Evolutionary conservation across 2,329 filamentous ascomycete genomes (phyloP).

Genomic region (Onygenales sp.): DNA sequence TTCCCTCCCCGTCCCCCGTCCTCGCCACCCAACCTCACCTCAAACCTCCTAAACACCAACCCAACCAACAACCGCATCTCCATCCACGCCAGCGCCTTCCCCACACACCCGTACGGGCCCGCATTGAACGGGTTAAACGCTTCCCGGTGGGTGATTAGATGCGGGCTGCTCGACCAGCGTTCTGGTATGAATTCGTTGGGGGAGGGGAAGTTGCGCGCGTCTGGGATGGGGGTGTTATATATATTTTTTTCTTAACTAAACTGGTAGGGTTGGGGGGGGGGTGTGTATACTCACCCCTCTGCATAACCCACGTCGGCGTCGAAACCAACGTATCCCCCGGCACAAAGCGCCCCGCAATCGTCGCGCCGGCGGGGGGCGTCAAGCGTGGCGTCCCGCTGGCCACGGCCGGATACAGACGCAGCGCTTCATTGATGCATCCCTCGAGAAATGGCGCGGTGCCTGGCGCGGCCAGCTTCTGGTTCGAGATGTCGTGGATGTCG

Average conservation of each 20-base stretch:
- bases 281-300: conserved; percentile 8
- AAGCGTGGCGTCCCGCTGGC: conserved; percentile 21
- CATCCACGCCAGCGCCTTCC: conserved; percentile 23
- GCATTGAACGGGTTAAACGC: conserved; percentile 20
- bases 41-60: conserved; percentile 27
- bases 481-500: conserved; percentile 4
- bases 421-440: conserved; percentile 17
- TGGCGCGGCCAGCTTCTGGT: conserved; percentile 3
- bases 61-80: conserved; percentile 22
- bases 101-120: conserved; percentile 22
- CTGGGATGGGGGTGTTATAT: neutral
- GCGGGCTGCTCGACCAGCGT: conserved; percentile 18
- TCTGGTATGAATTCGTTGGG: conserved; percentile 22
- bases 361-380: conserved; percentile 24
- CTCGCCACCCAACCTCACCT: conserved; percentile 25
- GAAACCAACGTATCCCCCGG: conserved; percentile 20
- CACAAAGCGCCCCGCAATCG: conserved; percentile 20
- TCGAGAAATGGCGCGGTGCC: conserved; percentile 3
- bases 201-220: conserved; percentile 8
- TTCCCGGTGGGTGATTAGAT: conserved; percentile 14
- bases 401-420: conserved; percentile 25
- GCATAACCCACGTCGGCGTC: conserved; percentile 13
- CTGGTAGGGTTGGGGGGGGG: neutral
- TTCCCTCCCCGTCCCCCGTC: too few species aligned
- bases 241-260: too few species aligned